Base-by-base conservation (phyloP, 2,329 filamentous ascomycete species). In the Berkeleyomyces rouxiae region DNA sequence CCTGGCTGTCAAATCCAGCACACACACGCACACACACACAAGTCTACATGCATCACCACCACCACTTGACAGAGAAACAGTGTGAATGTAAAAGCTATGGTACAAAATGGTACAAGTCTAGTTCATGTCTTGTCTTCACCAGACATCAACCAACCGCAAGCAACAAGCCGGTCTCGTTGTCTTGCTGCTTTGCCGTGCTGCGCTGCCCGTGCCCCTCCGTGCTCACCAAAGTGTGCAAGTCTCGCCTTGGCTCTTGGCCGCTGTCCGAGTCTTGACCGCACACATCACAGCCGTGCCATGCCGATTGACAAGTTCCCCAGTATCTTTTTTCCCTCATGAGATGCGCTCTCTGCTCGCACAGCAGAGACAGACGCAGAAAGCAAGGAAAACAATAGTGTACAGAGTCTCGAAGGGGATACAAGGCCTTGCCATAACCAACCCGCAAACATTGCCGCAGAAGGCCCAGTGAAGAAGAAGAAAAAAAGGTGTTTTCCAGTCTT, bases 71-170 rank as follows among this genome's bases (percentile, higher is more conserved):
- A 37, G 7, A 37, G 10, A 37, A 55, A 31, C 49, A 55, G 37
- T 37, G 49, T 37, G 10, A 37, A 55, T 55, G 31, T 59, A 59
- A 59, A 33, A 59, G 58, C 58, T 49, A 59, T 59, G 44, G 42
- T 59, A 59, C 58, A 59, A 47, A 59, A 59, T 59, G 43, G 42
- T 59, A 59, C 58, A 59, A 59, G 23, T 59, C 42, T 59, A 44
- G 44, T 55, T 33, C 43, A 40, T 33, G 58, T 33, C 43, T 23
- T 47, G n/a, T 59, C 42, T 59, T 37, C 31, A 59, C 40, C 16
- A 31, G 3, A 16, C 16, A 40, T 36, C 53, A 42, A 40, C 37
- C 47, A 9, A 9, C 31, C 23, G 23, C 23, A 23, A 23, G 23
- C 23, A 23, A 23, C 23, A 23, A 23, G 23, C 23, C 23, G 23